phyloP scores from a whole-genome alignment of 192 early-diverging fungal genomes.

The Dissophora ornata region DNA sequence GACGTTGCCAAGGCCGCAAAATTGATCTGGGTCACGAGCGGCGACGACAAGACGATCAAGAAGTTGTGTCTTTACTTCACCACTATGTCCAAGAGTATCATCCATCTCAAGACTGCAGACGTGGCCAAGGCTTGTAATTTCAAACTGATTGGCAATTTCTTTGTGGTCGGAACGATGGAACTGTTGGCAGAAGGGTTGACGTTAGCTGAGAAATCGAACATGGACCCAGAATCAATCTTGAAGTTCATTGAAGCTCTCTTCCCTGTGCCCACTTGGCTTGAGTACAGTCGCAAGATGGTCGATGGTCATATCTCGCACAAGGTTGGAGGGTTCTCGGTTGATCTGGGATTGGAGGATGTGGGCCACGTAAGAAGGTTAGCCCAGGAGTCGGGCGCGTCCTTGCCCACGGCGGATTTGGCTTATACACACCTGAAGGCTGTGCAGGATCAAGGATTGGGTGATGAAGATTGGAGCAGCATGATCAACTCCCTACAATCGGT shows the following conservation, averaged over 20 bases:
- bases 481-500: slow-evolving; percentile 26
- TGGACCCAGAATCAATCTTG: slow-evolving; percentile 64
- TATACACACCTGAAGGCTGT: slow-evolving; percentile 34
- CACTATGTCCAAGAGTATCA: slow-evolving; percentile 52
- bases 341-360: slow-evolving; percentile 62
- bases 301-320: slow-evolving; percentile 11
- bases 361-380: slow-evolving; percentile 59
- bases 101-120: slow-evolving; percentile 57
- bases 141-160: slow-evolving; percentile 78
- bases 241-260: slow-evolving; percentile 68
- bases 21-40: slow-evolving; percentile 41
- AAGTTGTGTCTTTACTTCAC: slow-evolving; percentile 50
- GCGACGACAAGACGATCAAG: slow-evolving; percentile 42
- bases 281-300: slow-evolving; percentile 43
- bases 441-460: slow-evolving; percentile 32
- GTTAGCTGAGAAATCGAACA: slow-evolving; percentile 65
- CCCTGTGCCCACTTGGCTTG: slow-evolving; percentile 54
- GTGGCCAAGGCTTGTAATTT: slow-evolving; percentile 60
- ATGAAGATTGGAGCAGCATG: slow-evolving; percentile 44
- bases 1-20: slow-evolving; percentile 44
- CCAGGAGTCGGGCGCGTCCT: slow-evolving; percentile 36
- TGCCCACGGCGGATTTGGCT: slow-evolving; percentile 55
- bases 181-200: slow-evolving; percentile 74
- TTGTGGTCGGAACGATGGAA: slow-evolving; percentile 67
- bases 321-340: slow-evolving; percentile 54